phyloP scores from a whole-genome alignment of 2,329 filamentous ascomycete genomes.

The Akanthomyces dipterigenus region DNA sequence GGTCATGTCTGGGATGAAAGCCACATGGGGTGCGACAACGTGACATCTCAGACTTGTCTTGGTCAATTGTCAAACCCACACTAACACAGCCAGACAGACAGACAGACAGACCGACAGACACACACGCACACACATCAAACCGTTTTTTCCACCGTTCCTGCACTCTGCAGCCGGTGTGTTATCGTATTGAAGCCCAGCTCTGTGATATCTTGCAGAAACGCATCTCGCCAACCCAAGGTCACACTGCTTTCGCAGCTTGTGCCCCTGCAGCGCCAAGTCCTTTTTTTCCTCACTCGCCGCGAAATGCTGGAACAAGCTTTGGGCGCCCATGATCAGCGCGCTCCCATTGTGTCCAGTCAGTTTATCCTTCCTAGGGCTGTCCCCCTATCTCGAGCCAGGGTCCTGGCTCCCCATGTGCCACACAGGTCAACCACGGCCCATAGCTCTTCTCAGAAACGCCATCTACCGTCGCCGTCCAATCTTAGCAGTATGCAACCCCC shows the following conservation, averaged over 20 bases:
- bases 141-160: too few species aligned
- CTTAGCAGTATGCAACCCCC: not conserved
- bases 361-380: not conserved
- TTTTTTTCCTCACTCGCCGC: not conserved
- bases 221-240: not conserved
- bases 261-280: not conserved
- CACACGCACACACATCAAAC: too few species aligned
- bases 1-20: not conserved
- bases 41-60: not conserved
- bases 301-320: not conserved
- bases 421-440: conserved; percentile 4
- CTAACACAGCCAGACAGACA: too few species aligned
- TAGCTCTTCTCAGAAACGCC: not conserved
- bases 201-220: not conserved
- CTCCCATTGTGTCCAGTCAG: not conserved
- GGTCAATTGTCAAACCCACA: too few species aligned
- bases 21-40: not conserved
- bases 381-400: not conserved
- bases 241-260: not conserved
- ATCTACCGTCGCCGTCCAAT: conserved; percentile 8
- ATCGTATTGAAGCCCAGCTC: not conserved
- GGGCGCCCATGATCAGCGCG: too few species aligned
- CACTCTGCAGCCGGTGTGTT: not conserved
- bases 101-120: too few species aligned
- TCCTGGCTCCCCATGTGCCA: not conserved